Evolutionary conservation across 257 asterid genomes (phyloP), one percentile per base, ranked within the genome.

Genomic region (Nicotiana benthamiana): DNA sequence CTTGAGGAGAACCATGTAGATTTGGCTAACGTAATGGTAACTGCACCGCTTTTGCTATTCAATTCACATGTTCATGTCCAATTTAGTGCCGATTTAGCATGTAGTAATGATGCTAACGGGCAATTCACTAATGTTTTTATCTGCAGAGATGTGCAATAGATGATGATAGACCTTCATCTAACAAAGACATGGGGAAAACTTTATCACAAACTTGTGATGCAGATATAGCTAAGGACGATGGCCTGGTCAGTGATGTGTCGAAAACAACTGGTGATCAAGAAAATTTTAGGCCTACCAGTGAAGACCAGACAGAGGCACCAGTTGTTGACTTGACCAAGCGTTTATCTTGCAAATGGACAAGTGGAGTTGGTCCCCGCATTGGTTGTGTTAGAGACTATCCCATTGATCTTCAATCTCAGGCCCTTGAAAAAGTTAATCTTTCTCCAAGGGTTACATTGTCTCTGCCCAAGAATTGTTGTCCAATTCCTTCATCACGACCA

Each of bases 351-450:
- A 91, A 89, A 83, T 93, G 95, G 95, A 48, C 83, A 40, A 90
- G 88, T 43, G 94, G 94, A 0, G 90, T 89, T 0, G 95, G 95
- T 13, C 88, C 97, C 9, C 83, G 97, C 7, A 93, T 93, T 24
- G 97, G 97, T 1, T 93, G 95, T 82, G 93, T 93, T 17, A 84
- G 94, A 65, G 93, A 92, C 66, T 92, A 90, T n/a, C 94, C 95
- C 0, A 24, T 84, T 66, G 93, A 90, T 56, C 93, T 93, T 75
- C 97, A 91, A 40, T 84, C 80, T 22, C 88, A 81, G 81, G 97
- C 93, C 24, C 88, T 93, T 13, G 93, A 93, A 80, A 86, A 80
- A 84, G 93, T 93, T 1, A 84, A 81, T 70, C 82, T 93, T 12
- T 91, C 97, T 3, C 97, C 94, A 0, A 80, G 87, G 11, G 17